These are phyloP conservation scores for Gnaphalium uliginosum DNA, from an alignment of 129 eudicot genomes.

Conservation along the genomic window DNA sequence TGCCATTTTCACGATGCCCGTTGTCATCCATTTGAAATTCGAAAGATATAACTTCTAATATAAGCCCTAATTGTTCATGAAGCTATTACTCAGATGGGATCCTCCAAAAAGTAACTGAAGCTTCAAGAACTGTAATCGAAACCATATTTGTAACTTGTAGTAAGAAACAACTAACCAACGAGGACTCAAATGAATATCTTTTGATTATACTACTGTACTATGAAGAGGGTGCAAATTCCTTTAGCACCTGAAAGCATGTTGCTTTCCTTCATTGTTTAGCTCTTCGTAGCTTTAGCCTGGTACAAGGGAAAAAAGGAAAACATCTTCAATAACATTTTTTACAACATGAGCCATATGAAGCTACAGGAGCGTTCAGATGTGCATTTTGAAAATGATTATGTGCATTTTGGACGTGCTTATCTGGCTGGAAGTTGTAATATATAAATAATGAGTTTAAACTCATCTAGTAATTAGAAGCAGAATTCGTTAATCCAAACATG, in stretches of 20 bases:
- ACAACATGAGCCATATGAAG: background rate
- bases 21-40: constrained; percentile 71
- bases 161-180: constrained; percentile 20
- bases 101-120: constrained; percentile 15
- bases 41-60: constrained; percentile 23
- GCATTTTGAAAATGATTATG: background rate
- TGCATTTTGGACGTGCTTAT: background rate
- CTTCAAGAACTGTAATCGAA: constrained; percentile 17
- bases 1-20: constrained; percentile 83
- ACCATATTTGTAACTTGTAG: constrained; percentile 11
- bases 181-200: constrained; percentile 8
- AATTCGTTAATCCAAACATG: background rate
- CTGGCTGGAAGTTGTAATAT: background rate
- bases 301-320: constrained; percentile 3
- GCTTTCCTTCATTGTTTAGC: constrained; percentile 18
- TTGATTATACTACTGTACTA: constrained; percentile 20
- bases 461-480: background rate
- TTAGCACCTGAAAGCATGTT: constrained; percentile 8
- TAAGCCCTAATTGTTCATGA: constrained; percentile 24
- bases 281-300: constrained; percentile 2
- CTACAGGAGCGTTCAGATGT: background rate
- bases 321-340: background rate
- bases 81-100: constrained; percentile 19
- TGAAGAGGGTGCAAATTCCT: constrained; percentile 12
- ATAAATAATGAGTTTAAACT: background rate